phyloP scores from a whole-genome alignment of 2,329 filamentous ascomycete species.

The Neurospora crassa region DNA sequence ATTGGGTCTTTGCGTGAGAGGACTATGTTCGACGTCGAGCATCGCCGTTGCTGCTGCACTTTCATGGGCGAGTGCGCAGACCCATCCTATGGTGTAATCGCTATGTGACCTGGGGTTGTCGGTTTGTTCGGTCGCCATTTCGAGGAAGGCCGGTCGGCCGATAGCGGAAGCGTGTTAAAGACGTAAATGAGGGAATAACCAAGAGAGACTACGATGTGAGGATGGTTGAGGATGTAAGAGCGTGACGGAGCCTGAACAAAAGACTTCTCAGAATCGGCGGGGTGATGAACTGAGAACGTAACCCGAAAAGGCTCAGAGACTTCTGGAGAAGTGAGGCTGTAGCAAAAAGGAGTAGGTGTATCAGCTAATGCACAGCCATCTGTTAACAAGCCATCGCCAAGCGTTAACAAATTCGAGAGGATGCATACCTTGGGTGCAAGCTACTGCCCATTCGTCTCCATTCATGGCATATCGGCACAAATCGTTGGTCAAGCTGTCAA shows the following conservation, averaged over 20 bases:
- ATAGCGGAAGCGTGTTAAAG: neutral
- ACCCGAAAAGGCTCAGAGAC: neutral
- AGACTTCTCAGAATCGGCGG: neutral
- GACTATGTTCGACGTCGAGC: constrained; percentile 17
- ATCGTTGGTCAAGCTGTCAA: neutral
- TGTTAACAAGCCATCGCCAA: neutral
- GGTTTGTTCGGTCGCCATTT: neutral
- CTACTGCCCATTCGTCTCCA: neutral
- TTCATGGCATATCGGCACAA: neutral
- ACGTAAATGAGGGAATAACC: neutral
- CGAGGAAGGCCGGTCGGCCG: neutral
- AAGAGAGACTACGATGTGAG: neutral
- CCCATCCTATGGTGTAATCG: constrained; percentile 19
- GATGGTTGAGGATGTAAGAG: neutral
- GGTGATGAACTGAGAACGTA: neutral
- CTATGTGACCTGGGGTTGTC: neutral
- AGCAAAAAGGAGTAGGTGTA: neutral
- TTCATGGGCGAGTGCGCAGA: constrained; percentile 18
- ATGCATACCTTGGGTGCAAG: neutral
- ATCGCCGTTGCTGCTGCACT: constrained; percentile 17
- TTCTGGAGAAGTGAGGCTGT: neutral
- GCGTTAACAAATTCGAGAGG: neutral
- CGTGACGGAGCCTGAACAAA: neutral
- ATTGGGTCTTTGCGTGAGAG: constrained; percentile 2
- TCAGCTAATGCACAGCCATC: neutral